phyloP scores from a whole-genome alignment of 306 rosid species.

The Mimosa bimucronata region DNA sequence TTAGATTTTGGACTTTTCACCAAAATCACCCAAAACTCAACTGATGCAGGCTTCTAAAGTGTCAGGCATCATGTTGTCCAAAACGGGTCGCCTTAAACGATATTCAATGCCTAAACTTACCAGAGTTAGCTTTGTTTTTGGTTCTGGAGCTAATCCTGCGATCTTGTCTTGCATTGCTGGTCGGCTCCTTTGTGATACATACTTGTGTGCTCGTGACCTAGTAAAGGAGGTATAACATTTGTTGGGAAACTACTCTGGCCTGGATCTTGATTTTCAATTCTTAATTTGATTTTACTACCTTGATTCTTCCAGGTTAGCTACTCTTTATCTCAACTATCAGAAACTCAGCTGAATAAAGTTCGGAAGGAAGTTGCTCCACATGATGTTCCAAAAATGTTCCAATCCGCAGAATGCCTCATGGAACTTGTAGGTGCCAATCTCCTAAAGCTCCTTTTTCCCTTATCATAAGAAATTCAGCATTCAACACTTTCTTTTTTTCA shows the following conservation, averaged over 20 bases:
- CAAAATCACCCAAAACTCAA: slow-evolving; percentile 25
- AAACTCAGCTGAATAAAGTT: slow-evolving; percentile 83
- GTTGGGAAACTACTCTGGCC: slow-evolving; percentile 26
- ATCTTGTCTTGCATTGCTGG: slow-evolving; percentile 95
- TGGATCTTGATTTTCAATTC: slow-evolving; percentile 37
- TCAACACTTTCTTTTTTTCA: not conserved
- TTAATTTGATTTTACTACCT: slow-evolving; percentile 28
- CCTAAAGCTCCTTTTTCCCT: slow-evolving; percentile 4
- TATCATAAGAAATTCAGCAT: not conserved
- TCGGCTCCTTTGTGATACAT: slow-evolving; percentile 92
- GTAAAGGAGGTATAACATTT: slow-evolving; percentile 76
- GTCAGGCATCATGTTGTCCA: slow-evolving; percentile 87
- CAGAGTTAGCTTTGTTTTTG: slow-evolving; percentile 67
- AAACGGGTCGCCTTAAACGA: slow-evolving; percentile 89
- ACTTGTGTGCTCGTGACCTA: slow-evolving; percentile 86
- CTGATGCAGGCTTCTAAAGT: slow-evolving; percentile 73
- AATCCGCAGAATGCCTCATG: slow-evolving; percentile 70
- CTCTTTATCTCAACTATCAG: slow-evolving; percentile 83
- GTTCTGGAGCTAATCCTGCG: slow-evolving; percentile 91
- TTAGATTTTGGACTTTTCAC: slow-evolving; percentile 12
- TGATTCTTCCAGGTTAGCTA: slow-evolving; percentile 84
- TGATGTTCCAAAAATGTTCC: slow-evolving; percentile 77
- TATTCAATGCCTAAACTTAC: slow-evolving; percentile 85
- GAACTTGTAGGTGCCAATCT: slow-evolving; percentile 68
- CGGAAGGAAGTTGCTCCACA: slow-evolving; percentile 89